A percentile compares a stretch with the other conserved stretches of the same genome.
Conservation (phyloP, 2,329 filamentous ascomycete genomes). For the Colletotrichum scovillei region DNA sequence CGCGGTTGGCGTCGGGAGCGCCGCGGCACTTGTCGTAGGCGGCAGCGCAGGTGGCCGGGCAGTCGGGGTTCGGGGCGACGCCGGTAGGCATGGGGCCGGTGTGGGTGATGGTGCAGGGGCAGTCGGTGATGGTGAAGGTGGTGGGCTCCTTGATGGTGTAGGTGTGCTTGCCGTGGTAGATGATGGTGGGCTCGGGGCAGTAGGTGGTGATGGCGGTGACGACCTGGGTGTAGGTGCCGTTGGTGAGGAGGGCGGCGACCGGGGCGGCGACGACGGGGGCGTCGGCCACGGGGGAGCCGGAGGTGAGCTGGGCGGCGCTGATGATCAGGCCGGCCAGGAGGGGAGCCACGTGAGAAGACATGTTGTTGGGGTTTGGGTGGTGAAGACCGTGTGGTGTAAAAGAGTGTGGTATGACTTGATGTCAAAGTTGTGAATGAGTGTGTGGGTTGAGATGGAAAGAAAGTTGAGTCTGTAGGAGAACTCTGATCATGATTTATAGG, state of each 20-base stretch:
- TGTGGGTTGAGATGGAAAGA: background rate
- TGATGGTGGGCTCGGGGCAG: slow-evolving; percentile 58
- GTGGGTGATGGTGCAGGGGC: slow-evolving; percentile 57
- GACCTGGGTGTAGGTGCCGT: background rate
- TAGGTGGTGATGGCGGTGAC: slow-evolving; percentile 51
- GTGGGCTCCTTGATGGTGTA: slow-evolving; percentile 66
- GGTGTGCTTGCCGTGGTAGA: slow-evolving; percentile 48
- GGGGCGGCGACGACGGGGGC: background rate
- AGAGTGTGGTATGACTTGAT: background rate
- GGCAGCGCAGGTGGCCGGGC: background rate
- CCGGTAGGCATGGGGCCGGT: background rate
- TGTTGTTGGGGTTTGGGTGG: background rate
- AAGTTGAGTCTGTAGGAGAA: background rate
- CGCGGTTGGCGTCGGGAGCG: background rate
- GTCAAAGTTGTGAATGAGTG: background rate
- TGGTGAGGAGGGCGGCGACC: background rate
- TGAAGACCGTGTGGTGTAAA: background rate
- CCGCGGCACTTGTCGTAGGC: background rate
- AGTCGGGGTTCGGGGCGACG: background rate
- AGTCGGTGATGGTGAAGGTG: slow-evolving; percentile 66
- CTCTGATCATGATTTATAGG: background rate
- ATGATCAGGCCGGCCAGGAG: background rate
- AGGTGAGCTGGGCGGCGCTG: background rate
- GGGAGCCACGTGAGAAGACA: background rate
- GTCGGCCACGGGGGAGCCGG: background rate